These are phyloP conservation scores for Cylindrotheca closterium DNA, from an alignment of 108 stramenopile genomes.

Conservation along the genomic window DNA sequence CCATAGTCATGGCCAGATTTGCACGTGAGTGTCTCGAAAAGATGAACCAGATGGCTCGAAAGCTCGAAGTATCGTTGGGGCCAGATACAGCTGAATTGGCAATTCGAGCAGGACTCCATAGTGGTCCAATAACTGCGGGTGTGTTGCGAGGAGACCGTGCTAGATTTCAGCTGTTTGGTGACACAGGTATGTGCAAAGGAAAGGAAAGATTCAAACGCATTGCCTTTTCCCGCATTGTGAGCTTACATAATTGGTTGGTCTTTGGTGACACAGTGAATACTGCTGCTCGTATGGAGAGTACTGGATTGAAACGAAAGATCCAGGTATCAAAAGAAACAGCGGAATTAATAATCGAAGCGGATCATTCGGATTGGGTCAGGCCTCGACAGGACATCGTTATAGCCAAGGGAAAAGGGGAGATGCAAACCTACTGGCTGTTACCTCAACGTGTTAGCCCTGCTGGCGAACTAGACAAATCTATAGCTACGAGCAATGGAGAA, in stretches of 20 bases:
- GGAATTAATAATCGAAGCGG: constrained; percentile 30
- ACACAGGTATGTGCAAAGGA: too few relatives aligned
- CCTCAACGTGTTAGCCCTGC: too few relatives aligned
- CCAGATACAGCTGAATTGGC: constrained; percentile 39
- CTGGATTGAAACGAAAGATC: constrained; percentile 32
- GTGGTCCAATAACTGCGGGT: constrained; percentile 55
- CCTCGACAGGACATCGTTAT: constrained; percentile 32
- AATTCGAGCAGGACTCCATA: constrained; percentile 46
- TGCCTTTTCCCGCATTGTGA: too few relatives aligned
- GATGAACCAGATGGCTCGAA: constrained; percentile 17
- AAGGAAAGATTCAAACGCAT: too few relatives aligned
- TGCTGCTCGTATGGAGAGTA: constrained; percentile 52
- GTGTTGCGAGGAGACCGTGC: constrained; percentile 47
- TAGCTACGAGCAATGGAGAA: neutral
- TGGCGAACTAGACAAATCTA: neutral
- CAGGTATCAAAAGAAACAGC: constrained; percentile 49
- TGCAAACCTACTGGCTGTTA: constrained; percentile 52
- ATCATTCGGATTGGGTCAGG: constrained; percentile 41
- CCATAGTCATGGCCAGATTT: constrained; percentile 45
- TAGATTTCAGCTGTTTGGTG: constrained; percentile 60
- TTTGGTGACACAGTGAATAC: constrained; percentile 66
- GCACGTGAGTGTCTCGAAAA: constrained; percentile 32
- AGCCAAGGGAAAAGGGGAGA: constrained; percentile 59
- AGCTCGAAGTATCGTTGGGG: constrained; percentile 29
- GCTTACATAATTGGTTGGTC: too few relatives aligned